Evolutionary conservation across 2,329 filamentous ascomycete genomes (phyloP).

Genomic region (Claviceps sp.): DNA sequence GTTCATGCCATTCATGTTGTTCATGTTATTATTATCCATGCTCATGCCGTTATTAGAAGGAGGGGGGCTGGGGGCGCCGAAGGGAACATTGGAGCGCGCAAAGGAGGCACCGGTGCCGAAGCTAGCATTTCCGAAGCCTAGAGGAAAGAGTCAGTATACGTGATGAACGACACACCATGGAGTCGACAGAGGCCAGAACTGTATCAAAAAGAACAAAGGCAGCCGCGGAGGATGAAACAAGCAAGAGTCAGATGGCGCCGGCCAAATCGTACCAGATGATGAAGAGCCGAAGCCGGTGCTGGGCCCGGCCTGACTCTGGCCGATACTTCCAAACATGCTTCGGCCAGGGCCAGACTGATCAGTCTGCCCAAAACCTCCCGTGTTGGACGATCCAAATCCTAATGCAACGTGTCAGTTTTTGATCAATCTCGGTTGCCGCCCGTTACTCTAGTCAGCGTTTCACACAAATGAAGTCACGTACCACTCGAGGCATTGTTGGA

Average conservation of each 20-base stretch:
- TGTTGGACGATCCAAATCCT: slow-evolving; percentile 22
- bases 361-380: slow-evolving; percentile 30
- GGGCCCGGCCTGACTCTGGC: slow-evolving; percentile 10
- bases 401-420: slow-evolving; percentile 12
- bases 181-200: not conserved
- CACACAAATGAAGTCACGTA: slow-evolving; percentile 26
- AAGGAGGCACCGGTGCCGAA: slow-evolving; percentile 39
- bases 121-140: slow-evolving; percentile 22
- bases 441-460: not conserved
- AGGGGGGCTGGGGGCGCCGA: slow-evolving; percentile 23
- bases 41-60: no score
- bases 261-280: slow-evolving; percentile 17
- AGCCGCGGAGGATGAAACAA: not conserved
- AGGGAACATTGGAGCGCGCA: slow-evolving; percentile 29
- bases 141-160: not conserved
- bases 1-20: no score
- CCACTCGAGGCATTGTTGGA: slow-evolving; percentile 31
- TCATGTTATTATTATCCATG: no score
- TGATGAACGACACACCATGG: not conserved
- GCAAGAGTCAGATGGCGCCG: not conserved
- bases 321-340: slow-evolving; percentile 31
- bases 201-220: not conserved
- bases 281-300: slow-evolving; percentile 23
- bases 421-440: slow-evolving; percentile 7
- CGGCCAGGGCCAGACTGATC: slow-evolving; percentile 16